Evolutionary conservation across 108 stramenopile genomes (phyloP).

Genomic region (Cyclostephanos invisitatus): DNA sequence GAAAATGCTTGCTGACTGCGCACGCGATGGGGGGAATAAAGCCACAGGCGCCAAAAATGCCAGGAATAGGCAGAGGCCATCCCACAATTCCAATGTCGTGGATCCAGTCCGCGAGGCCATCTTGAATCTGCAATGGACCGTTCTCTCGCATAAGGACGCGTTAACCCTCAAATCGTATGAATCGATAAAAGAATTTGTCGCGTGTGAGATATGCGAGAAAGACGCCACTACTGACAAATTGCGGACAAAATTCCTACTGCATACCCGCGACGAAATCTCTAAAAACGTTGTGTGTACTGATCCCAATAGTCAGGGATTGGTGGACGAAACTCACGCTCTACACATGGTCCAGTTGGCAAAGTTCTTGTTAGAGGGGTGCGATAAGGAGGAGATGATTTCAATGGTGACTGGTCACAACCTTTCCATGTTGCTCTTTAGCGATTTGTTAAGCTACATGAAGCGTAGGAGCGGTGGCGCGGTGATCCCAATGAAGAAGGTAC

Average conservation of each 20-base stretch:
- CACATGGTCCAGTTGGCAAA: constrained; percentile 78
- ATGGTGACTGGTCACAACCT: constrained; percentile 48
- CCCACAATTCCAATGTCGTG: constrained; percentile 22
- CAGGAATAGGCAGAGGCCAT: constrained; percentile 16
- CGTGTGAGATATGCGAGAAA: constrained; percentile 56
- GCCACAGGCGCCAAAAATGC: constrained; percentile 8
- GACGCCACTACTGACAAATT: constrained; percentile 40
- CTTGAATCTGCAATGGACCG: constrained; percentile 78
- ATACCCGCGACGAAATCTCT: constrained; percentile 50
- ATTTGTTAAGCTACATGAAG: constrained; percentile 72
- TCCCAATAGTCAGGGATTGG: constrained; percentile 16
- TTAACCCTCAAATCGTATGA: constrained; percentile 73
- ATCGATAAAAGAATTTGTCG: constrained; percentile 67
- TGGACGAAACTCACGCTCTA: constrained; percentile 71
- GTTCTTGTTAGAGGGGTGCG: constrained; percentile 83
- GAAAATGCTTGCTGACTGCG: constrained; percentile 33
- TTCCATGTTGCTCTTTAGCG: constrained; percentile 65
- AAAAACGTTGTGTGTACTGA: constrained; percentile 32
- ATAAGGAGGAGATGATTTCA: constrained; percentile 53
- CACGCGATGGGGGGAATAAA: constrained; percentile 10
- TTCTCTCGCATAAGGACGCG: constrained; percentile 80
- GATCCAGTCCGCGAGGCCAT: constrained; percentile 65
- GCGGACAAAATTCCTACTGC: constrained; percentile 62
- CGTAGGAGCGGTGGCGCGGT: constrained; percentile 28
- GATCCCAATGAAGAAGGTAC: constrained; percentile 44